Percentiles rank a stretch among this genome's conserved stretches.
Evolutionary conservation across 768 basidiomycete genomes (phyloP).

Genomic region (Leccinum subgranulosum): DNA sequence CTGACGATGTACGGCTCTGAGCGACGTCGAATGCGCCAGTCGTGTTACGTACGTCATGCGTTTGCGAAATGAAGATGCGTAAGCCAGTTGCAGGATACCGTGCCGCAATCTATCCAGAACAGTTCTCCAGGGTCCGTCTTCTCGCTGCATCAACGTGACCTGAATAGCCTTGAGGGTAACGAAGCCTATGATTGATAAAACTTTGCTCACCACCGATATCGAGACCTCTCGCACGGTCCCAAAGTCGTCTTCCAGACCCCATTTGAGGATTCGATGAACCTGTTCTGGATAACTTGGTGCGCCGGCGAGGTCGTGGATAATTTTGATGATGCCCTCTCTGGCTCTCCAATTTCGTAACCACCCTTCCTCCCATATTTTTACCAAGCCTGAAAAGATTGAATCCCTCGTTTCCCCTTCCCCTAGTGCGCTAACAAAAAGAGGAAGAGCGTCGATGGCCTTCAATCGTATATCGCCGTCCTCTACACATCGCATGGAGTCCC

Average conservation of each 20-base stretch:
- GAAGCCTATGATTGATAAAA: conserved; percentile 7
- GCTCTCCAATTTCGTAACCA: conserved; percentile 76
- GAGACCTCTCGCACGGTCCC: conserved; percentile 85
- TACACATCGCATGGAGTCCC: conserved; percentile 49
- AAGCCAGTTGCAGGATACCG: conserved; percentile 44
- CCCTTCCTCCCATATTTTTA: conserved; percentile 55
- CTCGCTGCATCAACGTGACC: conserved; percentile 47
- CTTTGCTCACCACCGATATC: conserved; percentile 53
- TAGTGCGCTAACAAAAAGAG: conserved; percentile 53
- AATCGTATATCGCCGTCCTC: conserved; percentile 68
- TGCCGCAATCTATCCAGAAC: conserved; percentile 37
- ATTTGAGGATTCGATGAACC: conserved; percentile 52
- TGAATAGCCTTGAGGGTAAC: conserved; percentile 27
- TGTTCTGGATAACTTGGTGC: conserved; percentile 42
- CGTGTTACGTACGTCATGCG: conserved; percentile 64
- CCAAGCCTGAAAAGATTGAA: conserved; percentile 43
- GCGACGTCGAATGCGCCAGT: conserved; percentile 9
- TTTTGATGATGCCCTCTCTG: conserved; percentile 62
- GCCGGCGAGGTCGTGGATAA: conserved; percentile 50
- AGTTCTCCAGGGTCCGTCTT: conserved; percentile 35
- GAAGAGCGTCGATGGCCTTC: conserved; percentile 67
- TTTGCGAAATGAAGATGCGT: conserved; percentile 49
- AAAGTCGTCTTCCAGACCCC: conserved; percentile 71
- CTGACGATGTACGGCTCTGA: conserved; percentile 37
- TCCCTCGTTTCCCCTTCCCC: conserved; percentile 43